Evolutionary conservation across 2,329 filamentous ascomycete species (phyloP).

Genomic region (Gnomoniopsis sp.): DNA sequence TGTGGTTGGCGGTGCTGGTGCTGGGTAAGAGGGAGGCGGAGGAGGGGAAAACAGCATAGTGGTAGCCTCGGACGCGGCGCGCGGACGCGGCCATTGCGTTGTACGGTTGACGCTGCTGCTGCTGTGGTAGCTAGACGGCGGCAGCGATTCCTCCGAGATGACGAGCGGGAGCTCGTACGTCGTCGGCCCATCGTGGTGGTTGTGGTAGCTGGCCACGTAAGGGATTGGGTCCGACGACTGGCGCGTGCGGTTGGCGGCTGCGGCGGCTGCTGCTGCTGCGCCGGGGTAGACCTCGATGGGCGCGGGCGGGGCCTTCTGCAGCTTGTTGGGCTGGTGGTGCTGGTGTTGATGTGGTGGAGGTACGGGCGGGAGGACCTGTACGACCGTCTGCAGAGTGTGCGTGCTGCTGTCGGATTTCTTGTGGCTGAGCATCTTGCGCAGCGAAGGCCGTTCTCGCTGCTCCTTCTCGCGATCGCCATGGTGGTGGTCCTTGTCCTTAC

Average conservation of each 20-base stretch:
- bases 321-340: slow-evolving; percentile 7
- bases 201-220: slow-evolving; percentile 7
- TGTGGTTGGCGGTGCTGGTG: slow-evolving; percentile 17
- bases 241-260: slow-evolving; percentile 5
- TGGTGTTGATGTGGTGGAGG: slow-evolving; percentile 2
- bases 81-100: slow-evolving; percentile 12
- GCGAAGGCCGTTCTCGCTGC: slow-evolving; percentile 15
- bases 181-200: slow-evolving; percentile 10
- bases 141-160: slow-evolving; percentile 24
- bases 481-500: too few relatives aligned
- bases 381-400: slow-evolving; percentile 5
- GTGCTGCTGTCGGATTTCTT: slow-evolving; percentile 13
- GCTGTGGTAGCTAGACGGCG: slow-evolving; percentile 10
- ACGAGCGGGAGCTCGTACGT: slow-evolving; percentile 22
- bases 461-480: slow-evolving; percentile 23
- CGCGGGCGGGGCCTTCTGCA: slow-evolving; percentile 1
- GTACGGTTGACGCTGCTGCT: slow-evolving; percentile 16
- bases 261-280: too few relatives aligned
- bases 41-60: neutral
- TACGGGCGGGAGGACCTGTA: slow-evolving; percentile 1
- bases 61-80: slow-evolving; percentile 10
- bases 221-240: slow-evolving; percentile 16
- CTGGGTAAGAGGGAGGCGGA: slow-evolving; percentile 19
- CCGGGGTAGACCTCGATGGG: slow-evolving; percentile 1
- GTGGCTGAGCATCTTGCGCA: slow-evolving; percentile 16